Percentiles rank a stretch among this genome's conserved stretches.
phyloP scores from a whole-genome alignment of 2,329 filamentous ascomycete genomes.

The Claviceps digitariae region DNA sequence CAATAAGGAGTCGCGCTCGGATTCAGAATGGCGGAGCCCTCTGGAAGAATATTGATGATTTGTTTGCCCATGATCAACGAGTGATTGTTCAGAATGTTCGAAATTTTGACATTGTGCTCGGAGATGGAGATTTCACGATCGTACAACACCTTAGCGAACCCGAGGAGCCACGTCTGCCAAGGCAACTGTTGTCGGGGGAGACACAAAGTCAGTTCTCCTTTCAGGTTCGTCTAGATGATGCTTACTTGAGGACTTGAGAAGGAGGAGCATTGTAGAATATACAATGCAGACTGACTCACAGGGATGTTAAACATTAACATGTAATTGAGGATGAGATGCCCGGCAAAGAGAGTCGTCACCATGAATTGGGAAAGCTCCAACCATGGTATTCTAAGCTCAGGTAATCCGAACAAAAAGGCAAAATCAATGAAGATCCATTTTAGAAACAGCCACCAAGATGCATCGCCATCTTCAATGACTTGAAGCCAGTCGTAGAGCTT shows the following conservation, averaged over 20 bases:
- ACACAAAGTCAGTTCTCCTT: background rate
- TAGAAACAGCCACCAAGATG: slow-evolving; percentile 80
- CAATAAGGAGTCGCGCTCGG: slow-evolving; percentile 72
- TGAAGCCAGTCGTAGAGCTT: slow-evolving; percentile 76
- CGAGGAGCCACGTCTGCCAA: slow-evolving; percentile 57
- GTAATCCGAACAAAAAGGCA: slow-evolving; percentile 73
- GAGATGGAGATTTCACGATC: slow-evolving; percentile 87
- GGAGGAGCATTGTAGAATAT: background rate
- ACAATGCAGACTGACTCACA: slow-evolving; percentile 28
- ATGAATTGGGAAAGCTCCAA: slow-evolving; percentile 74
- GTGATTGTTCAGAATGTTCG: slow-evolving; percentile 76
- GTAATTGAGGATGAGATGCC: slow-evolving; percentile 62
- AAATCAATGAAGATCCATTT: slow-evolving; percentile 91
- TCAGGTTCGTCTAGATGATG: background rate
- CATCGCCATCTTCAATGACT: slow-evolving; percentile 65
- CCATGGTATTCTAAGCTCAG: slow-evolving; percentile 87
- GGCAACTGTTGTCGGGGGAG: slow-evolving; percentile 42
- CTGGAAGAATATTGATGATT: slow-evolving; percentile 93
- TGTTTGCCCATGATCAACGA: slow-evolving; percentile 92
- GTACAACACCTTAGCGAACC: slow-evolving; percentile 68
- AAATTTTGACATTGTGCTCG: slow-evolving; percentile 83
- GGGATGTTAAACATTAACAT: slow-evolving; percentile 90
- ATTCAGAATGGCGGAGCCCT: slow-evolving; percentile 87
- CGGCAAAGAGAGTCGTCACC: slow-evolving; percentile 55
- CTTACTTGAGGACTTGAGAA: too few species aligned